A percentile compares a stretch with the other conserved stretches of the same genome.
phyloP scores from a whole-genome alignment of 805 yeast species.

The Wickerhamiella azymoides region DNA sequence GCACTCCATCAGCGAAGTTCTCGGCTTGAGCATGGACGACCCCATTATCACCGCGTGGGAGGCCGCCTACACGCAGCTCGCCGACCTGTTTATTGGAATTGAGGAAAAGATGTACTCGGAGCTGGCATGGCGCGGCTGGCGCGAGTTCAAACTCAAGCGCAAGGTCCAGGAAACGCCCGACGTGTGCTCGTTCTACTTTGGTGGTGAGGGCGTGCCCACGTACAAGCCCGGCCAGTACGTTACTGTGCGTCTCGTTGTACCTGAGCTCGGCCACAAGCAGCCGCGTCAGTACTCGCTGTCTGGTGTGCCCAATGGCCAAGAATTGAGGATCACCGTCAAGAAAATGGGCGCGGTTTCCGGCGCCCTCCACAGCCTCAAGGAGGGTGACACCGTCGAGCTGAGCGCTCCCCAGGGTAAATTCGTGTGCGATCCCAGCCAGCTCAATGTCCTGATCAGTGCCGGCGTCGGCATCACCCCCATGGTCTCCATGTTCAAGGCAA shows the following conservation, averaged over 20 bases:
- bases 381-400: conserved; percentile 36
- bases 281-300: conserved; percentile 52
- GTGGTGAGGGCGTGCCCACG: conserved; percentile 24
- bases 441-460: conserved; percentile 37
- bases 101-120: conserved; percentile 36
- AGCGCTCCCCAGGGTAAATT: conserved; percentile 51
- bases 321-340: conserved; percentile 47
- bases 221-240: conserved; percentile 36
- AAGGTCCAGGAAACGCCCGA: conserved; percentile 33
- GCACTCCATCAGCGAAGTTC: conserved; percentile 37
- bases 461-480: conserved; percentile 62
- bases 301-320: conserved; percentile 24
- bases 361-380: conserved; percentile 34
- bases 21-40: conserved; percentile 40
- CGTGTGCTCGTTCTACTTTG: conserved; percentile 39
- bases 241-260: conserved; percentile 23
- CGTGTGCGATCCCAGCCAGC: conserved; percentile 20
- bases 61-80: conserved; percentile 49
- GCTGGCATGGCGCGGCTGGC: conserved; percentile 49
- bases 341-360: conserved; percentile 40
- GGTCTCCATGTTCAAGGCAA: conserved; percentile 35
- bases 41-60: conserved; percentile 37
- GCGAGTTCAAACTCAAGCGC: conserved; percentile 34
- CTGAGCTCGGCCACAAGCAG: conserved; percentile 27
- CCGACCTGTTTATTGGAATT: conserved; percentile 42